Conservation (phyloP, 345 rosid species). For the Salix purpurea region DNA sequence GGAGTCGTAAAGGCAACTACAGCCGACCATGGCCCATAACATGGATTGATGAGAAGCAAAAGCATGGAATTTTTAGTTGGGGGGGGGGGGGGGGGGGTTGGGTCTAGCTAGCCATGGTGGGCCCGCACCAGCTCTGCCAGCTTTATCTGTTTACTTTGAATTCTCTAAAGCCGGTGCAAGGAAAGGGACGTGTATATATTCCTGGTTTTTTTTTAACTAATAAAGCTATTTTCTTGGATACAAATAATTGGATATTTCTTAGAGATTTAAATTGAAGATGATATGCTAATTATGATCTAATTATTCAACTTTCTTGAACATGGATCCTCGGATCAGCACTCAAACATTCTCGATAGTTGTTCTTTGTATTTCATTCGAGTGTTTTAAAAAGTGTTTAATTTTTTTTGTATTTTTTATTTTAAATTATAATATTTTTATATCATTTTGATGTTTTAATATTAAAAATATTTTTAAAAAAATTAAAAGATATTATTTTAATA, state of each 20-base stretch:
- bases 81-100: not conserved
- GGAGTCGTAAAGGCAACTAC: too few relatives aligned
- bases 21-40: constrained; percentile 9
- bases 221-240: not conserved
- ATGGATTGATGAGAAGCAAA: constrained; percentile 1
- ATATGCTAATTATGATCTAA: not conserved
- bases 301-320: not conserved
- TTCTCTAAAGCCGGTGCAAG: not conserved
- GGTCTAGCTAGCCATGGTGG: not conserved
- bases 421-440: too few relatives aligned
- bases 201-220: not conserved
- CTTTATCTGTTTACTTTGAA: not conserved
- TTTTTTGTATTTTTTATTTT: too few relatives aligned
- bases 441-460: too few relatives aligned
- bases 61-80: not conserved
- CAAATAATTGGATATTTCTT: not conserved
- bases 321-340: not conserved
- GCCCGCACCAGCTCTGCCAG: not conserved
- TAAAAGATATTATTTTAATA: too few relatives aligned
- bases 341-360: not conserved
- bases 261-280: not conserved
- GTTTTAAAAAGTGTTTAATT: too few relatives aligned
- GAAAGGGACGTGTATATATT: not conserved
- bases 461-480: too few relatives aligned
- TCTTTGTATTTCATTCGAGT: not conserved